Conservation (phyloP, 2,329 filamentous ascomycete species). For the Fonsecaea pugnacius region DNA sequence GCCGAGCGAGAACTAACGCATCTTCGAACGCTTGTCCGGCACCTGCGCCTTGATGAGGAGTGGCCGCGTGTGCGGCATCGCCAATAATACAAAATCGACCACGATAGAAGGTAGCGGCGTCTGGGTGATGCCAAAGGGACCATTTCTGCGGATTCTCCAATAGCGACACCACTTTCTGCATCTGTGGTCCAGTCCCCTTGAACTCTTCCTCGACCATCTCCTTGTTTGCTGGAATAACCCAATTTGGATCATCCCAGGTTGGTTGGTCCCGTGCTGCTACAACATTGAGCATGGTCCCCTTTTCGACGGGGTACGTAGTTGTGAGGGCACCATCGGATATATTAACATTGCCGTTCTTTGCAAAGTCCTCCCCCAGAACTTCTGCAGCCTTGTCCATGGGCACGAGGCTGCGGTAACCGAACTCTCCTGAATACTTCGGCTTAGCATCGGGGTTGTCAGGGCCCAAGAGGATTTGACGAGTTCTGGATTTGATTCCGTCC, state of each 20-base stretch:
- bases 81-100: conserved; percentile 43
- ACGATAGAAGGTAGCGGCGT: conserved; percentile 41
- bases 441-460: conserved; percentile 2
- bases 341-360: conserved; percentile 11
- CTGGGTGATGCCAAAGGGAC: conserved; percentile 38
- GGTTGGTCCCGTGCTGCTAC: background rate
- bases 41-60: conserved; percentile 46
- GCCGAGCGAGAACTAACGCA: conserved; percentile 41
- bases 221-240: conserved; percentile 8
- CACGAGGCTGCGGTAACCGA: conserved; percentile 13
- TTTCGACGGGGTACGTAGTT: conserved; percentile 12
- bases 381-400: conserved; percentile 16
- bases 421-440: conserved; percentile 7
- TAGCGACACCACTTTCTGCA: conserved; percentile 5
- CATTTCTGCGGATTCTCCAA: conserved; percentile 12
- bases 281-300: conserved; percentile 1
- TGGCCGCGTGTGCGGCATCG: conserved; percentile 47
- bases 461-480: conserved; percentile 45
- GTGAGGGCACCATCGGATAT: conserved; percentile 3
- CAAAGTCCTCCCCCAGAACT: conserved; percentile 8
- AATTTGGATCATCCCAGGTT: conserved; percentile 1
- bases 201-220: conserved; percentile 2
- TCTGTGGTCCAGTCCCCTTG: background rate
- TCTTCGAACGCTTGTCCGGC: conserved; percentile 48
- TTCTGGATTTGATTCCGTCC: conserved; percentile 63